These are phyloP conservation scores for Pythium monospermum DNA, from an alignment of 352 stramenopile species.

Conservation along the genomic window DNA sequence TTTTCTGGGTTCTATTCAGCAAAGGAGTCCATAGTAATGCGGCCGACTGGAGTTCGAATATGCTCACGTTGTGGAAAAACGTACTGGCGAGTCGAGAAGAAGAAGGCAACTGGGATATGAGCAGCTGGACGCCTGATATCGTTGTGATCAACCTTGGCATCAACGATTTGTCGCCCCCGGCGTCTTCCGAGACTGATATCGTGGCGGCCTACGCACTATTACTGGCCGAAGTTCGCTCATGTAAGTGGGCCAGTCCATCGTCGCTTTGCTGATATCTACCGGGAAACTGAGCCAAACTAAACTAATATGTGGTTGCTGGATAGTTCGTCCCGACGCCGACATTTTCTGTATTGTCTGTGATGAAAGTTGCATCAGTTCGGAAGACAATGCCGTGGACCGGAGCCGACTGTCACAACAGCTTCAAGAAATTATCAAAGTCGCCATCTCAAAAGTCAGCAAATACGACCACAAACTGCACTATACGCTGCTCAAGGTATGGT, in stretches of 20 bases:
- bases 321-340: conserved; percentile 73
- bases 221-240: conserved; percentile 67
- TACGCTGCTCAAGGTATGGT: conserved; percentile 62
- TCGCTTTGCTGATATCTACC: background rate
- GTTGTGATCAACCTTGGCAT: conserved; percentile 82
- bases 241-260: conserved; percentile 55
- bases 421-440: conserved; percentile 83
- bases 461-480: conserved; percentile 83
- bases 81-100: conserved; percentile 67
- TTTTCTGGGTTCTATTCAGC: no score
- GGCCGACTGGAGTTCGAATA: conserved; percentile 78
- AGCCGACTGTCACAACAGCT: conserved; percentile 75
- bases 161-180: conserved; percentile 81
- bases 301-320: conserved; percentile 2
- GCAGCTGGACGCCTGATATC: conserved; percentile 71
- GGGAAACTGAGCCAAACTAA: background rate
- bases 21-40: conserved; percentile 86
- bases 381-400: conserved; percentile 68
- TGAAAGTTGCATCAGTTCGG: conserved; percentile 73
- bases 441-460: conserved; percentile 71
- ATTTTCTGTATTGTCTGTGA: conserved; percentile 87
- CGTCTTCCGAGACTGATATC: conserved; percentile 80
- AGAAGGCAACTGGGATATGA: conserved; percentile 65
- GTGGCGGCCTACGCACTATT: conserved; percentile 69
- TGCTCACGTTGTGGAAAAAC: conserved; percentile 80